Base-by-base conservation (phyloP, 192 early-diverging fungal species). In the Coemansia sp. region DNA sequence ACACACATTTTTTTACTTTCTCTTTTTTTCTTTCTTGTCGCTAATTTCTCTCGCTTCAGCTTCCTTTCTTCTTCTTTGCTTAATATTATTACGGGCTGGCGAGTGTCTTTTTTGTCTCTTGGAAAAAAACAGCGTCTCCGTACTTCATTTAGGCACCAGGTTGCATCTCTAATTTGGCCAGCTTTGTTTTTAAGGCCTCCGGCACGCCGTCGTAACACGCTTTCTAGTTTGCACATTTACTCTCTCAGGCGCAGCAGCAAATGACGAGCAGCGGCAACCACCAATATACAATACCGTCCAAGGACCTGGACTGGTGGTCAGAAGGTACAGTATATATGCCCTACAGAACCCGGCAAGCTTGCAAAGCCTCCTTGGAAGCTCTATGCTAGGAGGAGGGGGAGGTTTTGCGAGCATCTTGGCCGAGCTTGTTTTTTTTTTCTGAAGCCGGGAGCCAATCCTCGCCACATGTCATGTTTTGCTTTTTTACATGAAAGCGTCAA, bases 291-390 rank as follows among this genome's bases (percentile, higher is more conserved):
- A 37, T 64, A 15, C 75, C 74, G 42, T 66, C 74, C 44, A 77
- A 77, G 65, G 67, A 77, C 47, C 56, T 71, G 56, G 74, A 77
- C 64, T 77, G 74, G 74, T 77, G 74, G 74, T 71, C 67, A 47
- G 74, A 77, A 77, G 74, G 74, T 77, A 77, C 17, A 12, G 51
- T 63, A 64, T 54, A 43, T 15, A 17, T 38, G 11, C 11, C 17
- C 31, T 16, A n/a, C n/a, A n/a, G 3, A 7, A n/a, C 47, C 15
- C 15, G 30, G 47, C 47, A 16, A 18, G 8, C 37, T 51, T 30
- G 43, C 60, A 62, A 62, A 54, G 43, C 44, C 60, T 53, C 51
- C 41, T 54, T 62, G 11, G 10, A 34, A 10, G 32, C 32, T 34
- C 32, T 34, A 34, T 34, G 32, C 32, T 34, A 34, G 32, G 32